These are phyloP conservation scores for Spironucleus salmonicida DNA, from an alignment of 208 protist genomes.

Conservation along the genomic window DNA sequence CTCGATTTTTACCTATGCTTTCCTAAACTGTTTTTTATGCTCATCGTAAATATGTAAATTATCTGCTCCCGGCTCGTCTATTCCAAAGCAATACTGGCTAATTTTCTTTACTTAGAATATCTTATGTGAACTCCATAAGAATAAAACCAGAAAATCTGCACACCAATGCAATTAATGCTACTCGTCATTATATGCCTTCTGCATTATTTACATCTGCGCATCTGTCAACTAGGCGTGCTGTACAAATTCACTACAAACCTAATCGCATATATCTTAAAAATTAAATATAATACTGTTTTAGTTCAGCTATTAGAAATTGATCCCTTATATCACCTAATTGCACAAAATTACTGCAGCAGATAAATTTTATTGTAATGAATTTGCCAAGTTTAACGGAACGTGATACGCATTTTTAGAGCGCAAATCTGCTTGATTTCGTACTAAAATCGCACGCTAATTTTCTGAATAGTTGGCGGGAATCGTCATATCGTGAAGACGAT, in stretches of 20 bases:
- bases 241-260: neutral
- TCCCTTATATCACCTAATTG: neutral
- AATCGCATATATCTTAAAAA: neutral
- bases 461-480: neutral
- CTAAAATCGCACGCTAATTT: neutral
- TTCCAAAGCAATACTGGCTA: neutral
- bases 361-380: neutral
- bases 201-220: neutral
- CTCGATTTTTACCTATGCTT: neutral
- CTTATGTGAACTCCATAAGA: neutral
- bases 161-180: neutral
- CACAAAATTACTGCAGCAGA: neutral
- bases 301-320: neutral
- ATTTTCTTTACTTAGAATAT: neutral
- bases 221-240: neutral
- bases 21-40: neutral
- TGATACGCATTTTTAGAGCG: neutral
- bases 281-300: neutral
- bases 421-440: neutral
- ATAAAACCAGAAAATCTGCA: neutral
- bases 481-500: neutral
- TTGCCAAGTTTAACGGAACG: neutral
- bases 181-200: neutral
- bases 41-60: neutral
- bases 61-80: neutral